Evolutionary conservation across 352 stramenopile species (phyloP), one percentile per base, ranked within the genome.

Genomic region (Phytophthora rubi): DNA sequence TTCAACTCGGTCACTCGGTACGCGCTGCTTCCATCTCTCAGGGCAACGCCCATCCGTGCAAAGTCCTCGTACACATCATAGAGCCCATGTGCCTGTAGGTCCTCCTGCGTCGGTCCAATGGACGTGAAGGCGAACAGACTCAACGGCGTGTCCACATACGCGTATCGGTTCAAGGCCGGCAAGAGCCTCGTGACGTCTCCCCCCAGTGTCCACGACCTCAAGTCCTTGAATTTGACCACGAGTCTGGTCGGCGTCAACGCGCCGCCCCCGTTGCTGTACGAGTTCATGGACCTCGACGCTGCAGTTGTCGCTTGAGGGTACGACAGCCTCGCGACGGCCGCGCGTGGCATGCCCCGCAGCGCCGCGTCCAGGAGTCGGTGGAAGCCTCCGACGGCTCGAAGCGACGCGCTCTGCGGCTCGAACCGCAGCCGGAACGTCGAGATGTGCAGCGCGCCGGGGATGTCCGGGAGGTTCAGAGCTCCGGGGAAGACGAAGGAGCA

Each of bases 221-320:
- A 69, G 60, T 94, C 86, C 53, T 93, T 93, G 58, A 94, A 95
- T 70, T 93, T 90, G 59, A 96, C 47, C 39, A 94, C 81, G 8
- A 96, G 68, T 57, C 86, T 75, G 10, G 82, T 82, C 5, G 84
- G 87, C 16, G 77, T 59, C 5, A 67, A 35, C 2, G 15, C 51
- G 10, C 51, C 54, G n/a, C 60, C 59, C 2, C 37, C 56, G 9
- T 55, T 75, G 48, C 23, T 59, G 44, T 71, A 73, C 15, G 48
- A 33, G 49, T 71, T 70, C 9, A 72, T 44, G 0, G 81, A 75
- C 13, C 79, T 77, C 21, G 70, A 75, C 13, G 75, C 70, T 0
- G 74, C 30, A 0, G 59, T 61, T 6, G 80, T 77, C 3, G 73
- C 57, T 61, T 92, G 87, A 33, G 87, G 85, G 52, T 96, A 96